phyloP scores from a whole-genome alignment of 352 stramenopile genomes.

The Pythium brassicae region DNA sequence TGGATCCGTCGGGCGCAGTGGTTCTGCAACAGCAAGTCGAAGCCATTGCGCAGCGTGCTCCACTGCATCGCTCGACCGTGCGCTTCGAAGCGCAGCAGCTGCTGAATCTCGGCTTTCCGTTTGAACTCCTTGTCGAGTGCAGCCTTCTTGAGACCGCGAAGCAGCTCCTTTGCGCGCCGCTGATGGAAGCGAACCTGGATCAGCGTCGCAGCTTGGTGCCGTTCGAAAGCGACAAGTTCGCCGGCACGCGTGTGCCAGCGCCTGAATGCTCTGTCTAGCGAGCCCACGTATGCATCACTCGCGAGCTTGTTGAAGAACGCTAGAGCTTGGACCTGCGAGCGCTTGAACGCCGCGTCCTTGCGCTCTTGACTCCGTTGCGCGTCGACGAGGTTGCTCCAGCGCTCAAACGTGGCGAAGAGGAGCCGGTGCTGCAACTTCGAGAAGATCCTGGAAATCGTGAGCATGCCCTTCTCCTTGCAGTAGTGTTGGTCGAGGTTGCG shows the following conservation, averaged over 20 bases:
- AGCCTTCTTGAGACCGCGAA: slow-evolving; percentile 32
- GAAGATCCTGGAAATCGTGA: slow-evolving; percentile 59
- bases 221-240: slow-evolving; percentile 18
- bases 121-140: slow-evolving; percentile 36
- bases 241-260: slow-evolving; percentile 21
- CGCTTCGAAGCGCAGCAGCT: slow-evolving; percentile 50
- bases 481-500: slow-evolving; percentile 57
- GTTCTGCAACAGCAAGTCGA: slow-evolving; percentile 49
- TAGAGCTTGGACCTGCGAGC: slow-evolving; percentile 31
- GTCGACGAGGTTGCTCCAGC: slow-evolving; percentile 28
- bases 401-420: slow-evolving; percentile 37
- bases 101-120: slow-evolving; percentile 32
- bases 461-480: slow-evolving; percentile 47
- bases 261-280: slow-evolving; percentile 27
- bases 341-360: slow-evolving; percentile 21
- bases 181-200: slow-evolving; percentile 45
- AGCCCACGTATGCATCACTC: slow-evolving; percentile 50
- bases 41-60: slow-evolving; percentile 46
- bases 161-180: slow-evolving; percentile 27
- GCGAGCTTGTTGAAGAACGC: slow-evolving; percentile 51
- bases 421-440: slow-evolving; percentile 60
- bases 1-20: slow-evolving; percentile 42
- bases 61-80: slow-evolving; percentile 53
- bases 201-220: slow-evolving; percentile 23
- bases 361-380: slow-evolving; percentile 15